Evolutionary conservation across 108 stramenopile genomes (phyloP).

Genomic region (Cyclotella choctawhatcheeana): DNA sequence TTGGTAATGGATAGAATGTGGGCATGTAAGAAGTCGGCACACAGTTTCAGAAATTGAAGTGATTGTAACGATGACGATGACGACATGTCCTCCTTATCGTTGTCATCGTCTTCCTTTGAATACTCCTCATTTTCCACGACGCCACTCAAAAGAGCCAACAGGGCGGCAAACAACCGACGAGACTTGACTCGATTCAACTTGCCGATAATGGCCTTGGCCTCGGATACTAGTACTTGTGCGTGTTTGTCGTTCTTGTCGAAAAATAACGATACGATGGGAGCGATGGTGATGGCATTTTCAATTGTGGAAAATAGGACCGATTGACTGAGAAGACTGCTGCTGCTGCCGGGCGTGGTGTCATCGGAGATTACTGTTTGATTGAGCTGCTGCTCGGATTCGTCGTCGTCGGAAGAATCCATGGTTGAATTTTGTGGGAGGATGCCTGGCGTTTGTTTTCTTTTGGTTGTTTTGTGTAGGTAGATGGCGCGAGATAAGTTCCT

Average conservation of each 20-base stretch:
- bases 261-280: not conserved
- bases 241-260: not conserved
- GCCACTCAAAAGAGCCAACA: slow-evolving; percentile 8
- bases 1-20: slow-evolving; percentile 47
- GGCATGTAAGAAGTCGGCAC: slow-evolving; percentile 52
- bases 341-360: not conserved
- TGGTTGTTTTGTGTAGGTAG: too few species aligned
- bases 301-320: not conserved
- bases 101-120: slow-evolving; percentile 14
- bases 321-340: not conserved
- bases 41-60: slow-evolving; percentile 51
- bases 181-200: slow-evolving; percentile 23
- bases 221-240: too few species aligned
- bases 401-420: not conserved
- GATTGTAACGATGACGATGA: slow-evolving; percentile 37
- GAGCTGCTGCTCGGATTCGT: not conserved
- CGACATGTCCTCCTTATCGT: slow-evolving; percentile 10
- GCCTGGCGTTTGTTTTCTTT: too few species aligned
- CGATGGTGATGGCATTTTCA: not conserved
- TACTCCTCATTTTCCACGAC: slow-evolving; percentile 30
- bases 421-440: too few species aligned
- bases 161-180: slow-evolving; percentile 32
- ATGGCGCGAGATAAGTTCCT: too few species aligned
- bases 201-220: not conserved
- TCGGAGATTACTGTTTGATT: slow-evolving; percentile 2